Conservation (phyloP, 1,284 basidiomycete genomes). For the Puccinia polysora region DNA sequence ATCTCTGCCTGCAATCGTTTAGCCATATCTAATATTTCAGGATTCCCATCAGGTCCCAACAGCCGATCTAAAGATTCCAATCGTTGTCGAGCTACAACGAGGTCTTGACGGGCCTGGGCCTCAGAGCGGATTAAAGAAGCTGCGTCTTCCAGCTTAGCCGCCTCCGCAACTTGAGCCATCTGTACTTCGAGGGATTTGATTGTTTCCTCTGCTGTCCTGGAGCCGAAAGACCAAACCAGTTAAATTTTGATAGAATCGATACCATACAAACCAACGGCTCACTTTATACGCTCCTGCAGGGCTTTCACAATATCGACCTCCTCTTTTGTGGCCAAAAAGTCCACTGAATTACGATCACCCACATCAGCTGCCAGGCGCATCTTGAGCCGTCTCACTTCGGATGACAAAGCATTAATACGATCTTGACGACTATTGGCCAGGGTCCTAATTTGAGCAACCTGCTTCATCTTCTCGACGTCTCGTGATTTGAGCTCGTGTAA, state of each 20-base stretch:
- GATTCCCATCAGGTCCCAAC: conserved; percentile 9
- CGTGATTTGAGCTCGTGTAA: conserved; percentile 67
- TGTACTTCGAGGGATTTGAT: conserved; percentile 59
- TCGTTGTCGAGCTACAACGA: conserved; percentile 11
- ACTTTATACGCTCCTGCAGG: conserved; percentile 63
- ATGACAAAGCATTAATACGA: conserved; percentile 67
- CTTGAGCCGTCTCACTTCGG: conserved; percentile 71
- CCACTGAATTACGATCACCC: conserved; percentile 68
- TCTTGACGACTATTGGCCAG: conserved; percentile 71
- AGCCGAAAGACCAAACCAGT: conserved; percentile 39
- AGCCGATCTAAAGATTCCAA: conserved; percentile 11
- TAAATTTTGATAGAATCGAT: conserved; percentile 28
- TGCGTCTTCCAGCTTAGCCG: conserved; percentile 23
- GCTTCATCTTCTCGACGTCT: conserved; percentile 64
- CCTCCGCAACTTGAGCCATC: conserved; percentile 57
- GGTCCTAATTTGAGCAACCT: conserved; percentile 66
- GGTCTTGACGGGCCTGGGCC: conserved; percentile 28
- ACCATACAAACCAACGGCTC: conserved; percentile 51
- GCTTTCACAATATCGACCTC: conserved; percentile 63
- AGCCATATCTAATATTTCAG: conserved; percentile 11
- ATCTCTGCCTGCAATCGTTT: conserved; percentile 8
- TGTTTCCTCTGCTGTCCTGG: conserved; percentile 60
- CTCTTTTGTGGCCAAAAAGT: conserved; percentile 62
- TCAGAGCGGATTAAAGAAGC: conserved; percentile 38
- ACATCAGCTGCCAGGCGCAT: conserved; percentile 69